phyloP scores from a whole-genome alignment of 2,329 filamentous ascomycete species.

The Paraphaeosphaeria sporulosa region DNA sequence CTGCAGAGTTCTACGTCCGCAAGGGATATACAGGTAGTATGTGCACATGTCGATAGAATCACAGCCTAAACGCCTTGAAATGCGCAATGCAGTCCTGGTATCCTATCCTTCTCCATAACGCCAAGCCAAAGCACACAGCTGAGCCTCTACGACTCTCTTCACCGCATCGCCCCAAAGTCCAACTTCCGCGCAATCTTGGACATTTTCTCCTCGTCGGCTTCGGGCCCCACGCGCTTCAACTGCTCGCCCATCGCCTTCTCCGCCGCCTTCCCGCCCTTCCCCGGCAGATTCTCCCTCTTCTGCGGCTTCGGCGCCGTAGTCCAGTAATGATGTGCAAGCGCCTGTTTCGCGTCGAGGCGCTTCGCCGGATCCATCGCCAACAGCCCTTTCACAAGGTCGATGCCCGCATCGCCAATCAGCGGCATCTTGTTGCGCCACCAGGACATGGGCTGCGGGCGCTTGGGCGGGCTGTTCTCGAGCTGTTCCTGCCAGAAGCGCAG shows the following conservation, averaged over 20 bases:
- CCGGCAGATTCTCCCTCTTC: conserved; percentile 81
- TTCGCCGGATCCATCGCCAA: conserved; percentile 86
- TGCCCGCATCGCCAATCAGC: conserved; percentile 80
- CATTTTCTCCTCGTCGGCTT: conserved; percentile 70
- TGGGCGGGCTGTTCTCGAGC: conserved; percentile 42
- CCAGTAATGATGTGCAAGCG: conserved; percentile 89
- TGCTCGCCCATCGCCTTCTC: conserved; percentile 82
- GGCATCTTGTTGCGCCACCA: conserved; percentile 81
- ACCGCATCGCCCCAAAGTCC: conserved; percentile 37
- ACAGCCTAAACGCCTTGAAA: too few relatives aligned
- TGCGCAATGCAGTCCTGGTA: not conserved
- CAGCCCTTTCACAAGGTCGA: conserved; percentile 87
- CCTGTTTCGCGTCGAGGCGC: conserved; percentile 77
- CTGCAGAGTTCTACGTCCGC: too few relatives aligned
- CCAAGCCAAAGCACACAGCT: not conserved
- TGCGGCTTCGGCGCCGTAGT: conserved; percentile 82
- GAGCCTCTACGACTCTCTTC: not conserved
- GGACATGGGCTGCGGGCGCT: conserved; percentile 70
- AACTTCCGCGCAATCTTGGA: conserved; percentile 84
- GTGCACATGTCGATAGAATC: too few relatives aligned
- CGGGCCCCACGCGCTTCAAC: conserved; percentile 76
- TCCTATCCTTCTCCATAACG: not conserved
- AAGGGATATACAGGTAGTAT: too few relatives aligned
- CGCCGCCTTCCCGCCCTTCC: conserved; percentile 66
- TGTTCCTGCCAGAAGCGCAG: conserved; percentile 72